Percentiles rank a stretch among this genome's conserved stretches.
Evolutionary conservation across 352 stramenopile genomes (phyloP).

Genomic region (Elongisporangium senticosum): DNA sequence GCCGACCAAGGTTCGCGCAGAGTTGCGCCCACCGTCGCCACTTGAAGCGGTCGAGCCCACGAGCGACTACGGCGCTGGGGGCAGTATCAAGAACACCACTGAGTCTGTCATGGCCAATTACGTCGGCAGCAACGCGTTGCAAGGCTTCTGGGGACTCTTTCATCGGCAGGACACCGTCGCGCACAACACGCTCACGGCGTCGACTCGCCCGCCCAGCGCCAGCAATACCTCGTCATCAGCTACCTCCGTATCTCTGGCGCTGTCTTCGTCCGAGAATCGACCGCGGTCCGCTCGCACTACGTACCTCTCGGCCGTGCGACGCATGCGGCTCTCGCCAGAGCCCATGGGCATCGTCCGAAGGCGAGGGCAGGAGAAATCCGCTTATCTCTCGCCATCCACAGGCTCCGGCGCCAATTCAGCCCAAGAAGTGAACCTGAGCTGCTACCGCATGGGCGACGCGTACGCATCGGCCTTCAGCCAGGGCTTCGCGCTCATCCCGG

Average conservation of each 20-base stretch:
- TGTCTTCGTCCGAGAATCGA: constrained; percentile 9
- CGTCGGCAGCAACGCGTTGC: constrained; percentile 48
- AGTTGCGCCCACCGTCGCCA: constrained; percentile 52
- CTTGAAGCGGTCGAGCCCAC: constrained; percentile 32
- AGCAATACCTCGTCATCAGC: not conserved
- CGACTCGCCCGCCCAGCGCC: not conserved
- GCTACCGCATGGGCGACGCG: constrained; percentile 59
- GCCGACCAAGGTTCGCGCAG: not conserved
- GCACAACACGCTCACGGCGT: constrained; percentile 32
- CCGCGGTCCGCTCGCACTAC: constrained; percentile 52
- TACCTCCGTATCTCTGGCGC: not conserved
- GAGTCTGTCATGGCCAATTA: constrained; percentile 44
- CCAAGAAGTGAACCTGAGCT: constrained; percentile 68
- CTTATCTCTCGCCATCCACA: constrained; percentile 22
- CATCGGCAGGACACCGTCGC: constrained; percentile 55
- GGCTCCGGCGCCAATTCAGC: constrained; percentile 31
- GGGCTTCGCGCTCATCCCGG: constrained; percentile 53
- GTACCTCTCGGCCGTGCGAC: constrained; percentile 55
- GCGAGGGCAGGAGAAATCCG: constrained; percentile 38
- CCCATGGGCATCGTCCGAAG: constrained; percentile 62
- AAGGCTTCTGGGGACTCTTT: constrained; percentile 67
- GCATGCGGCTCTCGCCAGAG: constrained; percentile 52
- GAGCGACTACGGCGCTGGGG: constrained; percentile 13
- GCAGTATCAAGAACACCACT: constrained; percentile 2
- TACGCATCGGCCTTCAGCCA: constrained; percentile 57